Evolutionary conservation across 2,329 filamentous ascomycete genomes (phyloP).

Genomic region (Orbilia quercus): DNA sequence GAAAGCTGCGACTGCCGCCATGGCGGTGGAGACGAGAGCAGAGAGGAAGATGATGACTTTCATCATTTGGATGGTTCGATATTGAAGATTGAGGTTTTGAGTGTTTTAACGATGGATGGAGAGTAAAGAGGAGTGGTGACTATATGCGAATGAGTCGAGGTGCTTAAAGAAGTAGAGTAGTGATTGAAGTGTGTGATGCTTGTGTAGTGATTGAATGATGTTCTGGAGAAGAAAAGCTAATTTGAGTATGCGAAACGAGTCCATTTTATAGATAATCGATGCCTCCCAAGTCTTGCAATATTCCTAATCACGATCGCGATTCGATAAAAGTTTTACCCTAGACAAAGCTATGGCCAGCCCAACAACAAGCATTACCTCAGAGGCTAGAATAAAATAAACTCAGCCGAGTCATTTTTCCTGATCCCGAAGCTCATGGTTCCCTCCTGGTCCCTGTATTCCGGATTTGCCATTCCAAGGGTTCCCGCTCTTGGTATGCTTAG

Average conservation of each 20-base stretch:
- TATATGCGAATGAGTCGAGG: constrained; percentile 2
- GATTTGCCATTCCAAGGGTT: constrained; percentile 37
- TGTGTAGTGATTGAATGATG: constrained; percentile 42
- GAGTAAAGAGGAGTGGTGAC: background rate
- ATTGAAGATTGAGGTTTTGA: constrained; percentile 11
- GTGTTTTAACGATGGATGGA: background rate
- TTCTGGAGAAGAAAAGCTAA: constrained; percentile 28
- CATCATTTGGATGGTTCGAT: constrained; percentile 45
- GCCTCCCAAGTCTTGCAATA: background rate
- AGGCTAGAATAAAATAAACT: constrained; percentile 24
- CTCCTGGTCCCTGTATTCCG: constrained; percentile 26
- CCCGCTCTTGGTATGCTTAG: background rate
- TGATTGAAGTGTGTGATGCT: constrained; percentile 32
- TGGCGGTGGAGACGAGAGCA: constrained; percentile 48
- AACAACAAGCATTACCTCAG: background rate
- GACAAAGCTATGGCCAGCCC: background rate
- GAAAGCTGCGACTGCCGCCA: constrained; percentile 43
- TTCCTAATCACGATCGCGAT: constrained; percentile 8
- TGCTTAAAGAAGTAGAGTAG: background rate
- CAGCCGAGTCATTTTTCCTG: constrained; percentile 49
- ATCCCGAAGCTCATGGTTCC: constrained; percentile 42
- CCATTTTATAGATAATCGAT: constrained; percentile 45
- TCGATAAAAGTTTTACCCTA: constrained; percentile 29
- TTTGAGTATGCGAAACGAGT: constrained; percentile 19
- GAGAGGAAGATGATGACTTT: constrained; percentile 43